Evolutionary conservation across 345 rosid genomes (phyloP), one percentile per base, ranked within the genome.

Genomic region (Camelina hispida): DNA sequence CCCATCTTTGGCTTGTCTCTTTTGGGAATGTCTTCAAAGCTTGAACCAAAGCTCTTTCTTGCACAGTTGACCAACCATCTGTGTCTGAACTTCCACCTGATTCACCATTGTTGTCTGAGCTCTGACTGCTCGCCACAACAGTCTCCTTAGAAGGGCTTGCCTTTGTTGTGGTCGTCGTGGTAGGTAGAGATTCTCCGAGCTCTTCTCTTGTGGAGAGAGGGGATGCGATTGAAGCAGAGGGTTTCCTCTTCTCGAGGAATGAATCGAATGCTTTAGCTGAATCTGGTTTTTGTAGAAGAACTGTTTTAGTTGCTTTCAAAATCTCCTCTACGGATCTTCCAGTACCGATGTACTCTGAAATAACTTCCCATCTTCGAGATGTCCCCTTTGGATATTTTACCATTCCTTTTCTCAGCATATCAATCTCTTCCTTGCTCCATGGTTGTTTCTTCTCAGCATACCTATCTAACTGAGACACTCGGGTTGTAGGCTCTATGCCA

Each of bases 281-380:
- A 72, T 96, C 98, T 7, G 99, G 99, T 86, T 93, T 96, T 75
- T 93, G 97, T 42, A 91, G 97, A 43, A 96, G 99, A 44, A 96
- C 97, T 1, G 95, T 91, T 85, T 91, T 93, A 13, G 96, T 96
- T 72, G 98, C 99, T 85, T 89, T 92, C 16, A 93, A 78, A 73
- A 96, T 89, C 80, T 96, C 99, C 71, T 93, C 99, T 48, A 96
- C 98, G 22, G 97, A 86, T 83, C 99, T 88, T 60, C 85, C 93
- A 6, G 97, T 91, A 59, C 97, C 98, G 9, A 96, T 87, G 82
- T 84, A 96, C 68, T 91, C 99, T 10, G 99, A 93, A 67, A 96
- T 77, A 68, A 96, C 98, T 78, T 93, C 99, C 99, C 99, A 96
- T 82, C 99, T 91, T 20, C 89, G 87, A 42, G 97, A 88, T 53